Base-by-base conservation (phyloP, 306 rosid genomes). In the Citrullus colocynthis region DNA sequence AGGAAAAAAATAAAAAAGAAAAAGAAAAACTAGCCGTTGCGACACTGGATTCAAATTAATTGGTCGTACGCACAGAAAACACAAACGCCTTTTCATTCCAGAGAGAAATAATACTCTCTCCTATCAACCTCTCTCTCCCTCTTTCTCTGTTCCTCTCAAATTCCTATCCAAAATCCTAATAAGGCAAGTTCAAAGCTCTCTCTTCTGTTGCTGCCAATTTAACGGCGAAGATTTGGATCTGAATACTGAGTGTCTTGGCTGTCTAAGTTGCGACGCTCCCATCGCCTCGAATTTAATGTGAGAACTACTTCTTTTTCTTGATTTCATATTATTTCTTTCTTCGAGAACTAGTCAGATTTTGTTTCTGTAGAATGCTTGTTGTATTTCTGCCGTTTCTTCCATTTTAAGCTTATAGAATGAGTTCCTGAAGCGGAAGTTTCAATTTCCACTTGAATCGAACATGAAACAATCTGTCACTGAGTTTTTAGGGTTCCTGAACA, bases 11-110 rank as follows among this genome's bases (percentile, higher is more conserved):
- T 9, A 61, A 75, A 12, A 61, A 14, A 13, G 13, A 42, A 20
- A 84, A 79, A 66, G 41, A 11, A 76, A 82, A 91, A 91, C 85
- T 94, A 94, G 98, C 98, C 98, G 98, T 94, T 91, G 86, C 4
- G 76, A 77, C 58, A 41, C 14, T 52, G 45, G 80, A 79, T 94
- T 94, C 93, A 90, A 91, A 85, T 78, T 62, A 74, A 80, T 71
- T 59, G 75, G 80, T 63, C 64, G 34, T 28, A 51, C 36, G 62
- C 45, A 66, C 49, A 15, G 54, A 48, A 78, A 48, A 34, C 78
- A 15, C 12, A 81, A 81, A 37, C 78, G n/a, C 44, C 79, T 30
- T 77, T 79, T 72, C 63, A 18, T 76, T 62, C 70, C 82, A 66
- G 66, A 80, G 78, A 82, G 79, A 66, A 39, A 73, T 74, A 37